Evolutionary conservation across 805 yeast species (phyloP), one percentile per base, ranked within the genome.

Genomic region (Candida silvatica): DNA sequence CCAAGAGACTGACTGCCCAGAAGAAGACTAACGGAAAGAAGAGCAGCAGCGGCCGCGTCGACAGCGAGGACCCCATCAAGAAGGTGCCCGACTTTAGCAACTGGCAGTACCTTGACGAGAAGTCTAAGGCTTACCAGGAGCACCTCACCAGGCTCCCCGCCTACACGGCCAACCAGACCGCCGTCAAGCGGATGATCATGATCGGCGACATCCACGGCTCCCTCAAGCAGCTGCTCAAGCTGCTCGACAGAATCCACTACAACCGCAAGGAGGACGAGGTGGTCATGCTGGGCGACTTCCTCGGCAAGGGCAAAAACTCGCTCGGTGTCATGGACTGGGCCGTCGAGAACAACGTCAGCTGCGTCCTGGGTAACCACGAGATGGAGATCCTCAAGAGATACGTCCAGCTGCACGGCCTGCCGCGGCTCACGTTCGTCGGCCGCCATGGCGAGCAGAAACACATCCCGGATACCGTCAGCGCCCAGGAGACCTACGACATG

Each of bases 131-230:
- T n/a, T 51, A 51, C 27, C 36, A 42, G 17, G 28, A 40, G 3
- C 56, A 52, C 38, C 37, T 48, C 15, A 19, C 42, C n/a, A 39
- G 47, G 29, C 36, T 45, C 5, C 7, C 16, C 39, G 16, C 30
- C 35, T n/a, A 56, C 15, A 15, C 35, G 4, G 29, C 18, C 9
- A 12, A 22, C 24, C 24, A 22, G 12, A 12, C 12, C 7, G 50
- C 7, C 12, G 24, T 12, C 11, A 65, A 64, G 27, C 63, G 94
- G 40, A 49, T 82, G 12, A 65, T 90, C 4, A 51, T 86, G 31
- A 66, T 88, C 18, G 97, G 97, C 4, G 97, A 88, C 54, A 74
- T 88, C 17, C 97, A 88, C 58, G 97, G 96, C 2, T 77, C 78
- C 45, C 74, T 66, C 46, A 58, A 64, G 6, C 74, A 74, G 47